phyloP scores from a whole-genome alignment of 352 stramenopile species.

The Phytophthora boehmeriae region DNA sequence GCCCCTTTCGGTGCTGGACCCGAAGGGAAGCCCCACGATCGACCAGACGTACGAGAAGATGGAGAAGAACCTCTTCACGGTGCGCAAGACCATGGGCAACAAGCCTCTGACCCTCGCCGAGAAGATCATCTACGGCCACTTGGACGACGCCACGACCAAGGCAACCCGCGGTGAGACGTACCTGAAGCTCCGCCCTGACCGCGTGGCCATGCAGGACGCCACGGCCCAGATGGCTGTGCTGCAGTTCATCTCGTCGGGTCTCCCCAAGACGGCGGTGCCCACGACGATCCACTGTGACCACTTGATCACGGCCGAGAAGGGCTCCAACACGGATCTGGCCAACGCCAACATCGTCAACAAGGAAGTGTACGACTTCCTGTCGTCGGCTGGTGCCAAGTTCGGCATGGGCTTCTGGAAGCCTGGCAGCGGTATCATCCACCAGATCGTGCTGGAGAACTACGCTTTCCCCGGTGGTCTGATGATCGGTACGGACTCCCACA shows the following conservation, averaged over 20 bases:
- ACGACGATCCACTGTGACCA: slow-evolving; percentile 96
- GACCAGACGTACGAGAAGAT: slow-evolving; percentile 94
- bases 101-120: slow-evolving; percentile 92
- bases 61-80: slow-evolving; percentile 88
- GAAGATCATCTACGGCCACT: slow-evolving; percentile 96
- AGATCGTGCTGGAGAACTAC: slow-evolving; percentile 96
- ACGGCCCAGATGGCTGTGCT: slow-evolving; percentile 95
- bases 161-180: slow-evolving; percentile 92
- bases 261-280: slow-evolving; percentile 92
- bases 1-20: slow-evolving; percentile 90
- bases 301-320: slow-evolving; percentile 95
- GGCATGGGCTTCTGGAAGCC: slow-evolving; percentile 95
- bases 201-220: slow-evolving; percentile 94
- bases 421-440: slow-evolving; percentile 93
- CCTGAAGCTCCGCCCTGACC: slow-evolving; percentile 92
- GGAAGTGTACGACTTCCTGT: slow-evolving; percentile 94
- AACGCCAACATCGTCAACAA: slow-evolving; percentile 92
- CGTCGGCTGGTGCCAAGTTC: slow-evolving; percentile 92
- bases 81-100: slow-evolving; percentile 90
- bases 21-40: slow-evolving; percentile 91
- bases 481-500: slow-evolving; percentile 96
- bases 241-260: slow-evolving; percentile 94
- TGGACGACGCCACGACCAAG: slow-evolving; percentile 87
- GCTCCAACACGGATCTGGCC: slow-evolving; percentile 84
- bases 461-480: slow-evolving; percentile 94